Base-by-base conservation (phyloP, 176 grass and related monocot species). In the Bolboschoenus planiculmis region DNA sequence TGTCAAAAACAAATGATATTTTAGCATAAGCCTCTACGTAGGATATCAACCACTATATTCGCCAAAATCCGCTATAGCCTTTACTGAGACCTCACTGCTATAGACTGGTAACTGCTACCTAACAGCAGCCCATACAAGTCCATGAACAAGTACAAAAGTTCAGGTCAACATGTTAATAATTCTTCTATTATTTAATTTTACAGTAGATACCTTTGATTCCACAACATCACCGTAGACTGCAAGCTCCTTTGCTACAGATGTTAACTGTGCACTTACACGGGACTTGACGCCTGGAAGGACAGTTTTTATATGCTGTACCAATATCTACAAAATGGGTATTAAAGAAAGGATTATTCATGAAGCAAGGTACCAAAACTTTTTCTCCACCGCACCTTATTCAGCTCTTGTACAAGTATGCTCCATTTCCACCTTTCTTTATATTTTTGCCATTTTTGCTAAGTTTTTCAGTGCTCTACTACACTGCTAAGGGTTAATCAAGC, bases 201-300 rank as follows among this genome's bases (percentile, higher is more conserved):
- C 20, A 79, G 7, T 82, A 20, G 26, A 27, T 10, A 99, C 96
- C 92, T 99, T 99, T 8, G 96, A 91, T 81, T 93, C 96, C 35
- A 91, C 91, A 30, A 89, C 90, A 61, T 99, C 93, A 91, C 96
- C 96, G 84, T 99, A 99, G 50, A 87, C 60, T 47, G 92, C 88
- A 90, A 91, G 91, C 83, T 99, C 91, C 87, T 95, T 99, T 56
- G 96, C 96, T 71, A 89, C 86, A 78, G 87, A 78, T 21, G 93
- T 93, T 84, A 99, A 84, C 75, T 95, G 96, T 77, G 87, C 81
- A 81, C 91, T 99, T 86, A 99, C 92, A 56, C 93, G 87, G 16
- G 96, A 93, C 82, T 99, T 99, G 36, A 99, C 80, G 80, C 89
- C 93, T 0, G 96, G 96, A 68, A 99, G 91, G 88, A 95, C 88